phyloP scores from a whole-genome alignment of 306 rosid species.

The Macrotyloma uniflorum region DNA sequence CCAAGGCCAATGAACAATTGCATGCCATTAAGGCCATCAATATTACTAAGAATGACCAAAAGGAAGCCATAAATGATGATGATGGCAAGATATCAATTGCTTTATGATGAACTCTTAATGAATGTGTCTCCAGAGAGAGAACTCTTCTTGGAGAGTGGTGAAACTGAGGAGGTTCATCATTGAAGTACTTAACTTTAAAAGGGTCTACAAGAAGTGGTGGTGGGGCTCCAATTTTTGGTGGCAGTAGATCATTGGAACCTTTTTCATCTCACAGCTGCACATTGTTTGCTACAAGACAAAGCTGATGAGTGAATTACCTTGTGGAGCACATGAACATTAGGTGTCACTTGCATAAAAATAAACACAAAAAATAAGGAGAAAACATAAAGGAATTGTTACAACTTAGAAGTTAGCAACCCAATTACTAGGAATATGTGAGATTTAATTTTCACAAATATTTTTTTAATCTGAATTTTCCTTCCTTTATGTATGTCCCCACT shows the following conservation, averaged over 20 bases:
- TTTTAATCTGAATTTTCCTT: not conserved
- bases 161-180: slow-evolving; percentile 43
- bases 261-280: slow-evolving; percentile 35
- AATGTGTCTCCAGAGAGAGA: slow-evolving; percentile 39
- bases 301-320: slow-evolving; percentile 30
- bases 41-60: slow-evolving; percentile 39
- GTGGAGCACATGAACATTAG: slow-evolving; percentile 45
- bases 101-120: slow-evolving; percentile 36
- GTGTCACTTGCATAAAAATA: slow-evolving; percentile 31
- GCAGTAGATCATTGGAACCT: slow-evolving; percentile 39
- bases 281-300: slow-evolving; percentile 50
- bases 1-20: slow-evolving; percentile 21
- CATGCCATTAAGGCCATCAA: slow-evolving; percentile 40
- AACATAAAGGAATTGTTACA: slow-evolving; percentile 7
- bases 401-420: not conserved
- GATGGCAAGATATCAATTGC: slow-evolving; percentile 32
- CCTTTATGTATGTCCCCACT: not conserved
- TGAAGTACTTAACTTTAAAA: slow-evolving; percentile 40
- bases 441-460: not conserved
- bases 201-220: slow-evolving; percentile 43
- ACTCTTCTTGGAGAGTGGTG: slow-evolving; percentile 24
- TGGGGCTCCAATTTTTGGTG: slow-evolving; percentile 45
- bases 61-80: slow-evolving; percentile 54
- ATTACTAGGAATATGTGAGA: slow-evolving; percentile 2
- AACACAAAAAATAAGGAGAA: slow-evolving; percentile 15